Conservation (phyloP, 805 yeast species). For the Candida ipomoeae region DNA sequence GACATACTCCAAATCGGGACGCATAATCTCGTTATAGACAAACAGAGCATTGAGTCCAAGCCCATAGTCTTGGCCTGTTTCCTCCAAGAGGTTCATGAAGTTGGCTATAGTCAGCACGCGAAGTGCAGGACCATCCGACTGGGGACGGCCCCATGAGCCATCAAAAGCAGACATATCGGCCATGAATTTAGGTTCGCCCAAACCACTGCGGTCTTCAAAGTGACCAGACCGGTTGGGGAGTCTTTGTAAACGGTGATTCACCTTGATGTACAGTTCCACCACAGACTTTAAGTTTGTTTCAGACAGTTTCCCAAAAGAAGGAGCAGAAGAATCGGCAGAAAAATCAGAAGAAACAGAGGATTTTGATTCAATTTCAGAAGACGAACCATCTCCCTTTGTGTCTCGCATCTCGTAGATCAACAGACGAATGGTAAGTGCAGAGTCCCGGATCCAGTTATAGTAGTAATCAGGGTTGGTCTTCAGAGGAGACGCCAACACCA, state of each 20-base stretch:
- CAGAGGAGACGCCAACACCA: conserved; percentile 84
- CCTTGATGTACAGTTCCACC: conserved; percentile 61
- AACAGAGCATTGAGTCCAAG: conserved; percentile 30
- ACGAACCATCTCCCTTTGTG: not conserved
- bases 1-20: conserved; percentile 68
- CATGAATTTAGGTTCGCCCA: conserved; percentile 89
- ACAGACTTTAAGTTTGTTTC: conserved; percentile 11
- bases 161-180: conserved; percentile 61
- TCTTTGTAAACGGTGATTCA: conserved; percentile 59
- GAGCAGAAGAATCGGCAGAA: no score
- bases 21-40: conserved; percentile 50
- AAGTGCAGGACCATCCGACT: conserved; percentile 90
- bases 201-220: conserved; percentile 48
- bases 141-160: conserved; percentile 90
- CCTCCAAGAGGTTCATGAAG: conserved; percentile 45
- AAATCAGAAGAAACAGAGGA: no score
- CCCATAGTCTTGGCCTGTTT: conserved; percentile 18
- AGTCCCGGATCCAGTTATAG: conserved; percentile 88
- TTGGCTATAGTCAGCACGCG: conserved; percentile 61
- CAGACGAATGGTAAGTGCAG: conserved; percentile 73
- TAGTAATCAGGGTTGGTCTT: conserved; percentile 68
- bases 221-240: conserved; percentile 65
- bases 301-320: no score
- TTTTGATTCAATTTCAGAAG: no score
- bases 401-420: conserved; percentile 56